A percentile compares a stretch with the other conserved stretches of the same genome.
Evolutionary conservation across 352 stramenopile genomes (phyloP).

Genomic region (Globisporangium orthogonon): DNA sequence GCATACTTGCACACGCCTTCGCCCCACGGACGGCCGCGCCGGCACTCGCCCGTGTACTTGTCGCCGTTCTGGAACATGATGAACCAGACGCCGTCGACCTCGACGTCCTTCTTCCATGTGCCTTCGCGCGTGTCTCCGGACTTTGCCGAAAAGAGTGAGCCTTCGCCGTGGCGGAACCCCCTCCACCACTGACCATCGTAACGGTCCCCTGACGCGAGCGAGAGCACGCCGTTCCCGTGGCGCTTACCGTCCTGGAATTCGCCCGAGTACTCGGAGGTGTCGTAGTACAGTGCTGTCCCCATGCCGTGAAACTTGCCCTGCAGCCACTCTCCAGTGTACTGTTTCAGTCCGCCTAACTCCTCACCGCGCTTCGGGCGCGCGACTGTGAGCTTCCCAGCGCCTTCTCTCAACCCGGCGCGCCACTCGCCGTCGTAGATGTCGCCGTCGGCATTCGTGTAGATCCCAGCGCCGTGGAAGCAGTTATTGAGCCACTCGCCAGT

Average conservation of each 20-base stretch:
- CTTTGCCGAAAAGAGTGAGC: conserved; percentile 34
- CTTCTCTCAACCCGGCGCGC: conserved; percentile 37
- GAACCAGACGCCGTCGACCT: conserved; percentile 64
- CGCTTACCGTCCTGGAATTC: conserved; percentile 62
- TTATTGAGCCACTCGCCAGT: conserved; percentile 60
- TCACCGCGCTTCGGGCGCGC: conserved; percentile 16
- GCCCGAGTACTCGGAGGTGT: conserved; percentile 89
- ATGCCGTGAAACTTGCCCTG: conserved; percentile 59
- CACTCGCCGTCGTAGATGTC: conserved; percentile 74
- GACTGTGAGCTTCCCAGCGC: conserved; percentile 53
- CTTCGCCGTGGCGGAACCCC: conserved; percentile 63
- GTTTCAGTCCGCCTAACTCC: conserved; percentile 39
- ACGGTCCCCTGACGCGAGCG: conserved; percentile 30
- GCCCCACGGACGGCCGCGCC: conserved; percentile 54
- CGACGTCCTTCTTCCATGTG: conserved; percentile 48
- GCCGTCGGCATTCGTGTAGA: conserved; percentile 54
- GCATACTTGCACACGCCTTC: conserved; percentile 87
- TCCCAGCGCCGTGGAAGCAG: conserved; percentile 52
- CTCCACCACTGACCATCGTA: conserved; percentile 80
- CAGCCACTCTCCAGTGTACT: conserved; percentile 64
- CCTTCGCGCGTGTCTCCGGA: conserved; percentile 66
- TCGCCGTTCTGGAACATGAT: conserved; percentile 66
- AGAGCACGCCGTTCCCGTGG: conserved; percentile 62
- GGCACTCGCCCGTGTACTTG: conserved; percentile 65
- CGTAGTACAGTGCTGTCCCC: conserved; percentile 77